phyloP scores from a whole-genome alignment of 345 rosid genomes.

The Eucalyptus sp. region DNA sequence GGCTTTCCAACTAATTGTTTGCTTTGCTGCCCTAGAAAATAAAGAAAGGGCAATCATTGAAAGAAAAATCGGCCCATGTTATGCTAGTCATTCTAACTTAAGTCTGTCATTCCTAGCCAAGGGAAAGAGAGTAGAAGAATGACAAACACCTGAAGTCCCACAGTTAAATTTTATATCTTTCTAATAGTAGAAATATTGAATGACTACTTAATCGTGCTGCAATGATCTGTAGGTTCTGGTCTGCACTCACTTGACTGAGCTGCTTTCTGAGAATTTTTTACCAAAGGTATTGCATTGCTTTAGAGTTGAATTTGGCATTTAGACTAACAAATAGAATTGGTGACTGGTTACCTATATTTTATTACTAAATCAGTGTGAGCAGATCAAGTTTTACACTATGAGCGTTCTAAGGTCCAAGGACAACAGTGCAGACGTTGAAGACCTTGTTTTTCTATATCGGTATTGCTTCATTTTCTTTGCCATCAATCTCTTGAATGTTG shows the following conservation, averaged over 20 bases:
- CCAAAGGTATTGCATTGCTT: constrained; percentile 40
- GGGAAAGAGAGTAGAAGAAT: not conserved
- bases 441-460: constrained; percentile 83
- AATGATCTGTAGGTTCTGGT: constrained; percentile 51
- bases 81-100: not conserved
- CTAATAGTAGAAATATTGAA: not conserved
- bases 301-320: not conserved
- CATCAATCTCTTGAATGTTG: not conserved
- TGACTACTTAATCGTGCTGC: not conserved
- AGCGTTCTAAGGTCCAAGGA: constrained; percentile 77
- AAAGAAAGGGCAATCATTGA: not conserved
- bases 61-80: not conserved
- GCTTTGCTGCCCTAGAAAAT: not conserved
- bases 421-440: constrained; percentile 41
- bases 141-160: not conserved
- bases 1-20: not conserved
- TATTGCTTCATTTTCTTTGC: constrained; percentile 4
- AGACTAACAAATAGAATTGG: not conserved
- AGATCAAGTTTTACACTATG: constrained; percentile 77
- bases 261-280: constrained; percentile 56
- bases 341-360: not conserved
- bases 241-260: constrained; percentile 87
- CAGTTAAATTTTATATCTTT: not conserved
- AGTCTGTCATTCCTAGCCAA: not conserved
- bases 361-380: constrained; percentile 49